Evolutionary conservation across 495 filamentous ascomycete genomes (phyloP), one percentile per base, ranked within the genome.

Genomic region (Massariosphaeria phaeospora): DNA sequence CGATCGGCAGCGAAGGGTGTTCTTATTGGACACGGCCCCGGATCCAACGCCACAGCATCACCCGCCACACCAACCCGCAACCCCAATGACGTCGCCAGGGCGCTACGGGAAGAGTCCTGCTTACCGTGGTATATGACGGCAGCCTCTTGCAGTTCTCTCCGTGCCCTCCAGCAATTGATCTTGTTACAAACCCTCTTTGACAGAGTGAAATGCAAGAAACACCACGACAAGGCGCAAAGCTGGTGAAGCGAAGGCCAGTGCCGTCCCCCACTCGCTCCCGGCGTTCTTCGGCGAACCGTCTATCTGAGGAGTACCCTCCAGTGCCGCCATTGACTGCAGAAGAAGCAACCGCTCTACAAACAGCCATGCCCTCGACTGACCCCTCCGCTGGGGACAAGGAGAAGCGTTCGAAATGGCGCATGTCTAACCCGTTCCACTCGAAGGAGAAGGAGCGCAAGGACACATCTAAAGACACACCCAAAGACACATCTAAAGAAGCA

Each of bases 351-450:
- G 34, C 17, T 15, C 17, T 52, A 1, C 20, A 34, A 24, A 38
- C 46, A n/a, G 29, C 34, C 6, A 57, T 62, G 53, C 53, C 59
- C 18, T 48, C 58, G 0, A 25, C 44, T 9, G 48, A 13, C 17
- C 12, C 11, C 9, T 31, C 43, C 5, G 8, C 31, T 6, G 4
- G 26, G 8, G 58, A 62, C 7, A 63, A 59, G 50, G 60, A 63
- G 20, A 63, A 63, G 55, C 48, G 26, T 30, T 59, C 60, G 10
- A 59, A 52, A 29, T 63, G 46, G 39, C 49, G 60, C 2, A 48
- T 63, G 9, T 63, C 60, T 7, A 63, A 59, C 24, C 60, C 60
- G 6, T 63, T 63, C 46, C 55, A 63, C 40, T 53, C 48, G 12
- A 63, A 63, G 31, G 55, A 59, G 36, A 63, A 63, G 31, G 50